A percentile compares a stretch with the other conserved stretches of the same genome.
Conservation (phyloP, 495 filamentous ascomycete genomes). For the Hypoxylon crocopeplum region DNA sequence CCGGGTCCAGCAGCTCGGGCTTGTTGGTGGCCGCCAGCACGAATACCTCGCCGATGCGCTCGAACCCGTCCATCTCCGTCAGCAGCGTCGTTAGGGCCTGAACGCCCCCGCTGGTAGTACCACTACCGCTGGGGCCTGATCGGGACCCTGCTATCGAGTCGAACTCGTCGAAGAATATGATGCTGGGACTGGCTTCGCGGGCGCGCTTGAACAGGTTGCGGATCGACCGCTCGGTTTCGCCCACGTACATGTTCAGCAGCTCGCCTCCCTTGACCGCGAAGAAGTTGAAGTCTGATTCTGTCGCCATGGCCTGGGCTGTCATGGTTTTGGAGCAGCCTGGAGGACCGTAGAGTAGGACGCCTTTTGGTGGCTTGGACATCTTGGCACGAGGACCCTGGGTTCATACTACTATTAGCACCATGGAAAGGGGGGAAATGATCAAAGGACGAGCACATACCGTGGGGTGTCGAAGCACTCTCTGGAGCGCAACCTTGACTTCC, state of each 20-base stretch:
- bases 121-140: constrained; percentile 53
- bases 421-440: not conserved
- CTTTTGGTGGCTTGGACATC: constrained; percentile 67
- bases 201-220: constrained; percentile 90
- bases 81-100: constrained; percentile 91
- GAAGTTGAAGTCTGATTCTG: constrained; percentile 91
- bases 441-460: constrained; percentile 20
- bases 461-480: constrained; percentile 33
- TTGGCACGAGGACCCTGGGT: constrained; percentile 31
- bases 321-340: constrained; percentile 97
- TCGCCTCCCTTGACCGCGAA: constrained; percentile 97
- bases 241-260: constrained; percentile 95
- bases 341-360: constrained; percentile 90
- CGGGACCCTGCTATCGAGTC: constrained; percentile 87
- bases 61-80: constrained; percentile 97
- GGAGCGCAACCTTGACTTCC: constrained; percentile 70
- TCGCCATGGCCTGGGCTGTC: constrained; percentile 90
- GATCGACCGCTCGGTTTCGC: constrained; percentile 89
- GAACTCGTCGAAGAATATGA: constrained; percentile 99
- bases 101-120: constrained; percentile 64
- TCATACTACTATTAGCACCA: constrained; percentile 4
- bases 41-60: constrained; percentile 80
- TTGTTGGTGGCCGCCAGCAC: constrained; percentile 96
- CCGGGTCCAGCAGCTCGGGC: constrained; percentile 85
- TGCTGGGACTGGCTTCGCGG: constrained; percentile 82